phyloP scores from a whole-genome alignment of 495 filamentous ascomycete genomes.

The Cladorrhinum samala region DNA sequence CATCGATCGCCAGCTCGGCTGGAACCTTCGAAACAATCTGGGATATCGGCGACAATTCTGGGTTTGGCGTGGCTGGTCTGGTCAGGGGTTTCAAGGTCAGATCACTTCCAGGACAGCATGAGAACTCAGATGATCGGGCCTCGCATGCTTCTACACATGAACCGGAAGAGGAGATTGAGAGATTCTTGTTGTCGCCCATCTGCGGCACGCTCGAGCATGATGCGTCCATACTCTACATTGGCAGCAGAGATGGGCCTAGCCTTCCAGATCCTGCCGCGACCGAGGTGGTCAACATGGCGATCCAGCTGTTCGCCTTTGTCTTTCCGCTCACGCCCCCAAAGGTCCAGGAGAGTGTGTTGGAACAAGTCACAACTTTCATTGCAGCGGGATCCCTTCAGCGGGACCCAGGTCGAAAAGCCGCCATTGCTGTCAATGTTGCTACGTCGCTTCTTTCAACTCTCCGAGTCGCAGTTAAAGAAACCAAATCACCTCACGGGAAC shows the following conservation, averaged over 20 bases:
- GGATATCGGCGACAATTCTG: constrained; percentile 91
- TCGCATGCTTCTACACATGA: constrained; percentile 54
- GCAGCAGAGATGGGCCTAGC: constrained; percentile 31
- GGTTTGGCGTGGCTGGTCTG: constrained; percentile 85
- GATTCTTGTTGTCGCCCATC: constrained; percentile 64
- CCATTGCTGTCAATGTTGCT: constrained; percentile 85
- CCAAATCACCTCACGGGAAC: constrained; percentile 63
- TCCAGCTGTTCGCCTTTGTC: constrained; percentile 83
- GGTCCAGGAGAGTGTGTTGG: constrained; percentile 91
- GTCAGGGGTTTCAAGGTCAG: constrained; percentile 69
- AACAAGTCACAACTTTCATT: constrained; percentile 83
- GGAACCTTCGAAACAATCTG: constrained; percentile 87
- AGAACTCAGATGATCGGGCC: constrained; percentile 47
- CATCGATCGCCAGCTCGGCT: constrained; percentile 86
- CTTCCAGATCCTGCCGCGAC: constrained; percentile 81
- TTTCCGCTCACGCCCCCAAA: constrained; percentile 81
- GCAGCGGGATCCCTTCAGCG: constrained; percentile 73
- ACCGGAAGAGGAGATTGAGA: constrained; percentile 65
- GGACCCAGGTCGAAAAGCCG: constrained; percentile 80
- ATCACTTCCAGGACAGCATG: constrained; percentile 64
- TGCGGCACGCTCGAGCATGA: constrained; percentile 86
- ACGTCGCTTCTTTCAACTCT: constrained; percentile 72
- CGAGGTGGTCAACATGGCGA: constrained; percentile 88
- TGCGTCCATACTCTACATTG: constrained; percentile 72
- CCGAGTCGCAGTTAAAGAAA: constrained; percentile 79